Evolutionary conservation across 75 land plant species (phyloP), one percentile per base, ranked within the genome.

Genomic region (Azolla pinnata): DNA sequence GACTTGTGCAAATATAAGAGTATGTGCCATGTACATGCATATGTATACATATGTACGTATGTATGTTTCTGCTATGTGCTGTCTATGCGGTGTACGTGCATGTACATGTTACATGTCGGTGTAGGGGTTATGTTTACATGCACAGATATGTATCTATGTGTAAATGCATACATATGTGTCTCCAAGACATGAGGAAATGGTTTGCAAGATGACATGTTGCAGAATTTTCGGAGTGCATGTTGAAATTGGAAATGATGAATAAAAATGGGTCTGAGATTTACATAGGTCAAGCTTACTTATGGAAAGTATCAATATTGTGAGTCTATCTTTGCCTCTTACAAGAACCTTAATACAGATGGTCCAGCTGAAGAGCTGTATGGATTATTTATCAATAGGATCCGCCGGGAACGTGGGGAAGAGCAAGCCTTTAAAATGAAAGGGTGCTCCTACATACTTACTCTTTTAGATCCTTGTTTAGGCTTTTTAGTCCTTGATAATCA

Each of bases 341-440:
- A n/a, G n/a, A n/a, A n/a, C n/a, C n/a, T n/a, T n/a, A n/a, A 32
- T 34, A 54, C 77, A 90, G 97, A 92, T 77, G 97, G 97, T 16
- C 97, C 97, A 33, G 95, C 97, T 47, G 97, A 92, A 73, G 97
- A 92, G 65, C 71, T 92, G 2, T 92, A 80, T 74, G 97, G 96
- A 1, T 68, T 88, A 54, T 92, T 88, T 57, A 92, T 92, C 57
- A 88, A 88, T 44, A 68, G 77, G 64, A 80, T 88, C 18, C 79
- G 97, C 24, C 67, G 84, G 47, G 96, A 92, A 72, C 78, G 97
- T 17, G 86, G 86, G 35, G 82, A 88, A 23, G 87, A 92, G 67
- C 47, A 70, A 61, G 62, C 79, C 18, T 64, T 73, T 26, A 67
- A 70, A 54, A 74, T 88, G 66, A 75, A 75, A 63, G 97, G 95